phyloP scores from a whole-genome alignment of 2,329 filamentous ascomycete genomes.

The Pezicula rhizophila region DNA sequence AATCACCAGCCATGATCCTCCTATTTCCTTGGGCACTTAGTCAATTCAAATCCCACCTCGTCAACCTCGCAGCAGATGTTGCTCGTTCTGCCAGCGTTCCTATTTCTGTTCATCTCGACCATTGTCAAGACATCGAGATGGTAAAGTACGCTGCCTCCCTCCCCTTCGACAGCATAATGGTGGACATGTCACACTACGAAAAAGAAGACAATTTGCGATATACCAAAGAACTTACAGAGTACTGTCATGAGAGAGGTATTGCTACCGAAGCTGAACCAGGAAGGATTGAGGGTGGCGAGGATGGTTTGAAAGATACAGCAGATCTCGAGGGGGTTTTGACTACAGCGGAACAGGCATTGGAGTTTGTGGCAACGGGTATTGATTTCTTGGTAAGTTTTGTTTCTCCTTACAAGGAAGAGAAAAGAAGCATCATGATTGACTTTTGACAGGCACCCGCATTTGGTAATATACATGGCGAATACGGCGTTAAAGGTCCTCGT shows the following conservation, averaged over 20 bases:
- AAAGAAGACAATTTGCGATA: constrained; percentile 61
- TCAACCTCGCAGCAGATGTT: constrained; percentile 48
- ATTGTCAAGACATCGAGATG: constrained; percentile 54
- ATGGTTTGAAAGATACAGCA: constrained; percentile 63
- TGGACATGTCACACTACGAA: constrained; percentile 70
- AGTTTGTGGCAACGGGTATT: constrained; percentile 61
- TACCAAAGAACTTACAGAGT: constrained; percentile 55
- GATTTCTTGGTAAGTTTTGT: constrained; percentile 55
- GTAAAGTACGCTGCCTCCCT: constrained; percentile 51
- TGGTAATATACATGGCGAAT: constrained; percentile 63
- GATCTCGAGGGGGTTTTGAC: constrained; percentile 58
- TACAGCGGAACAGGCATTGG: constrained; percentile 53
- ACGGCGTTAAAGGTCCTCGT: constrained; percentile 24
- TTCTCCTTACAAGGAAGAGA: constrained; percentile 49
- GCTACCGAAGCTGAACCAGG: constrained; percentile 67
- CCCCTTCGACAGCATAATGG: constrained; percentile 67
- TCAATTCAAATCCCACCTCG: constrained; percentile 51
- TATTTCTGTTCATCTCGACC: constrained; percentile 59
- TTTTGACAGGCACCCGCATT: constrained; percentile 59
- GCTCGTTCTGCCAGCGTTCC: constrained; percentile 51
- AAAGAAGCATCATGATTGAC: constrained; percentile 63
- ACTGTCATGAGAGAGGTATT: constrained; percentile 60
- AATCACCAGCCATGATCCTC: constrained; percentile 60
- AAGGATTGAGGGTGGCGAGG: constrained; percentile 67
- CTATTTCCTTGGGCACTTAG: constrained; percentile 67